Base-by-base conservation (phyloP, 2,329 filamentous ascomycete species). In the Scedosporium apiospermum region DNA sequence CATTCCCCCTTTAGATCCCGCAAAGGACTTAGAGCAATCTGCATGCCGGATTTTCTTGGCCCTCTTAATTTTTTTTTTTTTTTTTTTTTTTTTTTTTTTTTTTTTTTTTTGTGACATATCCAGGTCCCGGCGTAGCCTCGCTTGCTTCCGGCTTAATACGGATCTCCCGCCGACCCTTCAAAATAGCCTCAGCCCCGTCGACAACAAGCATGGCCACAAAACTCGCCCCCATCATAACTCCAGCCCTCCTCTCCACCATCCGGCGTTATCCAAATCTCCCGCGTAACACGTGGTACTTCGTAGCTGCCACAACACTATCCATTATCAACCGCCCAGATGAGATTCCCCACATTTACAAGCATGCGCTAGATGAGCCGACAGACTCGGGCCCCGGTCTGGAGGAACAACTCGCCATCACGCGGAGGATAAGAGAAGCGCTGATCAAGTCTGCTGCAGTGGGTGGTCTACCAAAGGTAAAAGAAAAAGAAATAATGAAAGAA, bases 261-360 rank as follows among this genome's bases (percentile, higher is more conserved):
- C 71, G 76, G 34, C 71, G 68, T 41, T 71, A 76, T 38, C 75
- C 77, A 3, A 65, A 74, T 41, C 69, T 82, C 3, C 80, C 79
- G 7, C 69, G 66, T 6, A 70, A 81, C 27, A 73, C 73, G 3
- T 83, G 80, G 78, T 82, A 82, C 65, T 75, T 79, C 59, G 71
- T 82, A 38, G 72, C 77, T 7, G 76, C 76, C 6, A 75, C 77
- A 1, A 75, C 79, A 0, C 69, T 83, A 38, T 76, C 75, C 4
- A 71, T 77, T 12, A 70, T 82, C 18, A 82, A 82, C 66, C 74
- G 78, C 5, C 78, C 79, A 2, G 76, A 80, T 62, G 78, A 82
- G 63, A 77, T 82, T 18, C 71, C 73, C 6, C 71, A 71, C 16
- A 72, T 82, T 5, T 80, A 79, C 65, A 69, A 70, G 3, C 71